Percentiles rank a stretch among this genome's conserved stretches.
These are phyloP conservation scores for Yamadazyma friedrichii DNA, from an alignment of 1,139 yeast genomes.

Conservation along the genomic window DNA sequence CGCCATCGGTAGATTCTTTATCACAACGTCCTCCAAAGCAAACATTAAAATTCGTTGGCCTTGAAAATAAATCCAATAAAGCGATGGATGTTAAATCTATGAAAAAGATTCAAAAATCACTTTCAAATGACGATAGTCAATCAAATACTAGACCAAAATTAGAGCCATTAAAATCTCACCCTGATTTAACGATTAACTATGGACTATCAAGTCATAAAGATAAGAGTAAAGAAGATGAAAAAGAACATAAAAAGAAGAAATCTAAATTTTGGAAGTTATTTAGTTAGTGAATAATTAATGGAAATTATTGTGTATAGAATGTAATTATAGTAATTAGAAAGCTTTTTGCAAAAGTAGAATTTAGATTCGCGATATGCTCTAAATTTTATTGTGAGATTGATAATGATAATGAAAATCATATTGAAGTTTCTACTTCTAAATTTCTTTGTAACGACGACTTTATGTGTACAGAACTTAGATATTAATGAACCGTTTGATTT, in stretches of 20 bases:
- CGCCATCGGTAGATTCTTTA: slow-evolving; percentile 7
- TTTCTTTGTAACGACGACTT: too few species aligned
- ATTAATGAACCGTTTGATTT: slow-evolving; percentile 10
- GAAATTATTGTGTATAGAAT: neutral
- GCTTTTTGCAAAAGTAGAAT: neutral
- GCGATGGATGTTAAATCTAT: slow-evolving; percentile 6
- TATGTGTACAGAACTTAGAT: slow-evolving; percentile 3
- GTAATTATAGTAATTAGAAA: too few species aligned
- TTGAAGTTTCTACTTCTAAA: too few species aligned
- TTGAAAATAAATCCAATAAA: slow-evolving; percentile 17
- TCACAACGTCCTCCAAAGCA: slow-evolving; percentile 14
- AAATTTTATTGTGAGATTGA: neutral
- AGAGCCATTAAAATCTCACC: slow-evolving; percentile 43
- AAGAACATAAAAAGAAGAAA: slow-evolving; percentile 25
- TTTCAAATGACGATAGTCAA: slow-evolving; percentile 28
- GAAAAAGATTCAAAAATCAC: slow-evolving; percentile 24
- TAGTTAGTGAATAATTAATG: neutral
- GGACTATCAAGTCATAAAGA: slow-evolving; percentile 1
- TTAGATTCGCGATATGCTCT: slow-evolving; percentile 10
- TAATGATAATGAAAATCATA: too few species aligned
- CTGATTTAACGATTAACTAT: slow-evolving; percentile 25
- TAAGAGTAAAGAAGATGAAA: slow-evolving; percentile 15
- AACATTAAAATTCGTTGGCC: slow-evolving; percentile 28
- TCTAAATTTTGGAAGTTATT: slow-evolving; percentile 40
- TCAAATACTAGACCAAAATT: slow-evolving; percentile 26